Conservation (phyloP, 2,329 filamentous ascomycete genomes). For the Neospermospora avenae region DNA sequence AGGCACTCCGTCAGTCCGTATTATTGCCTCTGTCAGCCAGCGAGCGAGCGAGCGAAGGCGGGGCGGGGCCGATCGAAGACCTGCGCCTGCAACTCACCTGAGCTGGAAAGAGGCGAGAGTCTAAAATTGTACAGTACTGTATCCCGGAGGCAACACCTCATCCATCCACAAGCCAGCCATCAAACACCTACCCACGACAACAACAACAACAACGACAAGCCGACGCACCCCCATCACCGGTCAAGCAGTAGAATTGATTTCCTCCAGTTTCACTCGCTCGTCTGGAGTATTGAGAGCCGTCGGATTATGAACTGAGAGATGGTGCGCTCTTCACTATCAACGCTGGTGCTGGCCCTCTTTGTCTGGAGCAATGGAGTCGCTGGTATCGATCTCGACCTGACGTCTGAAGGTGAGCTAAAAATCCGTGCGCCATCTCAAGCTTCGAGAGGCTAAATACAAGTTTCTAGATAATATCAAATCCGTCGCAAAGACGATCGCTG, state of each 20-base stretch:
- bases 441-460: not conserved
- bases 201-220: not conserved
- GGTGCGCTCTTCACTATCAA: not conserved
- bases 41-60: not conserved
- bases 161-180: too few species aligned
- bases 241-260: not conserved
- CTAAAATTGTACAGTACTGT: not conserved
- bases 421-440: not conserved
- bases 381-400: constrained; percentile 8
- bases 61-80: not conserved
- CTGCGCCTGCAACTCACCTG: too few species aligned
- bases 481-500: constrained; percentile 36
- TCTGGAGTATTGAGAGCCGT: constrained; percentile 7
- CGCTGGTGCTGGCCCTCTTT: constrained; percentile 10
- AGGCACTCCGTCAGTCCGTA: too few species aligned
- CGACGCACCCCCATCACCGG: too few species aligned
- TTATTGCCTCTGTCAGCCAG: not conserved
- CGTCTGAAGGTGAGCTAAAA: constrained; percentile 1
- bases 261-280: constrained; percentile 6
- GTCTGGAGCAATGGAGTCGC: constrained; percentile 3
- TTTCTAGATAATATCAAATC: constrained; percentile 31
- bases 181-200: not conserved
- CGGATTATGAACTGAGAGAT: constrained; percentile 1
- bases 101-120: not conserved
- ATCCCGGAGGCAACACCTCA: not conserved